Evolutionary conservation across 331 rosid genomes (phyloP), one percentile per base, ranked within the genome.

Genomic region (Saraca asoca): DNA sequence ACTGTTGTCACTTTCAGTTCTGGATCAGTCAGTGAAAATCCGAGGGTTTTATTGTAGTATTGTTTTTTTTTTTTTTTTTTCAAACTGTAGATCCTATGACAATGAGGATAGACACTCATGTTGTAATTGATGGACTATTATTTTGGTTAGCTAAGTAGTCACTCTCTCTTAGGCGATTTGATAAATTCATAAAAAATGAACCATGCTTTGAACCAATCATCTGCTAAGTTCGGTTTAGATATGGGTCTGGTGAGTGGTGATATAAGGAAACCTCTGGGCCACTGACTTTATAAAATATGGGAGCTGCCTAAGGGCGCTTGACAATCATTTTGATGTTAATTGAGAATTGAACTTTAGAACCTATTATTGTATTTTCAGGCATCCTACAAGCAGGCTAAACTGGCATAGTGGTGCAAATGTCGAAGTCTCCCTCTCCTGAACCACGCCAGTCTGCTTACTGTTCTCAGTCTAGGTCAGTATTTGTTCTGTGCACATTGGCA

Each of bases 391-490:
- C 76, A 71, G 62, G 49, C 67, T 68, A 61, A 74, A 75, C 78
- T 61, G 75, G 79, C 46, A 5, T 69, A 62, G 72, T 58, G 66
- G 58, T 81, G 95, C 86, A 85, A 90, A 90, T 90, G 92, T 83
- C 92, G 58, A 85, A 80, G 82, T 75, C 85, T 78, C 86, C 83
- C 82, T 81, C 88, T 79, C 68, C 72, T 63, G 72, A 81, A 72
- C 75, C 52, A 56, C 61, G 29, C 46, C 82, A 68, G 67, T 55
- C 75, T 53, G 7, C 60, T 49, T 75, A 77, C 51, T 71, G 88
- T 67, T 83, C 90, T 65, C 69, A 53, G 67, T 70, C 72, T 45
- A 69, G 83, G 95, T 87, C 29, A 78, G 88, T 50, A 38, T 72
- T 70, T 60, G 61, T 8, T 34, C 20, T 37, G 16, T 58, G 34